Conservation (phyloP, 2,329 filamentous ascomycete species). For the Fusarium begoniae region DNA sequence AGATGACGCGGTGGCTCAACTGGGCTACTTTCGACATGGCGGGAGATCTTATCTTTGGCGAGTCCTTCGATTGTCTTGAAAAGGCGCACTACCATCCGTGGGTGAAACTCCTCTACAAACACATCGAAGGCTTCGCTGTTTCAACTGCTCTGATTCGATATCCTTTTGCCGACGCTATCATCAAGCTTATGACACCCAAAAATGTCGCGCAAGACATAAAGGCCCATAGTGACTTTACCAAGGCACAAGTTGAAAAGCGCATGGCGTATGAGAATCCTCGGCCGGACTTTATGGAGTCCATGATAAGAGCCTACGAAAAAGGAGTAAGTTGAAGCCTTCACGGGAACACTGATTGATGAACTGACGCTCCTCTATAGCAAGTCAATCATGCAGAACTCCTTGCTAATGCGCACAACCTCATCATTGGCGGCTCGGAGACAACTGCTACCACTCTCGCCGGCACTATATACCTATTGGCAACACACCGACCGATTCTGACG, state of each 20-base stretch:
- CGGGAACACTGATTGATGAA: rapidly evolving
- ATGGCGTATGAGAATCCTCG: neutral
- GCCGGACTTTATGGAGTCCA: neutral
- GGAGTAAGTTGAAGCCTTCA: neutral
- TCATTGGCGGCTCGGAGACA: neutral
- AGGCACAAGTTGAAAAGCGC: neutral
- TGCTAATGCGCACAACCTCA: neutral
- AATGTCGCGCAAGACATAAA: neutral
- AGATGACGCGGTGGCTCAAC: neutral
- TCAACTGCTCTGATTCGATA: neutral
- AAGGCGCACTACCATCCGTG: neutral
- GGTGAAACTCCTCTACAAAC: neutral
- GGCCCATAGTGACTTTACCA: neutral
- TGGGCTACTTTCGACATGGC: neutral
- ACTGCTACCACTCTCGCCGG: neutral
- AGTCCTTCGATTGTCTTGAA: neutral
- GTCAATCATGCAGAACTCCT: neutral
- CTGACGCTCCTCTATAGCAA: neutral
- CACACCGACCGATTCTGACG: neutral
- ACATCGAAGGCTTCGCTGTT: neutral
- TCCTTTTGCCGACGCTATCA: neutral
- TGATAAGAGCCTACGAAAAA: neutral
- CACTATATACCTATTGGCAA: neutral
- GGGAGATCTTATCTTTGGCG: neutral
- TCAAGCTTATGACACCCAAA: neutral